Base-by-base conservation (phyloP, 768 basidiomycete genomes). In the Megacollybia marginata region DNA sequence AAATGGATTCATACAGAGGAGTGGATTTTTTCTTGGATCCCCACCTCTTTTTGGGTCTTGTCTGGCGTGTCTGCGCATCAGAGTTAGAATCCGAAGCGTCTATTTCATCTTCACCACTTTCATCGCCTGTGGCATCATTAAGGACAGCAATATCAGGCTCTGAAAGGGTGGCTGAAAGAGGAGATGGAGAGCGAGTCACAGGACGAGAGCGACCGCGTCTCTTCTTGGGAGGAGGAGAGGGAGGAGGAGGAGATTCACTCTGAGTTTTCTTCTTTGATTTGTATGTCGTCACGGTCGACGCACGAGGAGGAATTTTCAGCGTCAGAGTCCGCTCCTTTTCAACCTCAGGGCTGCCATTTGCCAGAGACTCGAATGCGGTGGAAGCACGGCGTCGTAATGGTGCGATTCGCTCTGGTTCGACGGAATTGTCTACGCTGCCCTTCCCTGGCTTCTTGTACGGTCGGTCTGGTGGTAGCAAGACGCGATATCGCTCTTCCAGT, bases 401-500 rank as follows among this genome's bases (percentile, higher is more conserved):
- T 13, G 15, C 18, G 38, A 13, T 8, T 18, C 38, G 18, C 38
- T 40, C 18, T 18, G 38, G 18, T 40, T 40, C 18, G 5, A 18
- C 15, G 8, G 38, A 40, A 5, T 53, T 56, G 18, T 28, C 23
- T 28, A 52, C 13, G 33, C 34, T 44, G 23, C 47, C 50, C 51
- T 58, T 59, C 28, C 58, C 58, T 20, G 52, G 19, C 69, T 65
- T 63, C 62, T 52, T 46, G 52, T 28, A 28, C 53, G 71, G 68
- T 54, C 73, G 69, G 49, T 86, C 83, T 3, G 83, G 77, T 13
- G 87, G 85, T 23, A 92, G 75, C 40, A 92, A 72, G n/a, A 78
- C 71, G 18, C 80, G 73, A 59, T 88, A 92, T 42, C 89, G 82
- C 50, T 80, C 79, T 57, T 90, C 88, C 46, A 92, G 64, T 18